Conservation (phyloP, 2,329 filamentous ascomycete genomes). For the Alternaria sp. region DNA sequence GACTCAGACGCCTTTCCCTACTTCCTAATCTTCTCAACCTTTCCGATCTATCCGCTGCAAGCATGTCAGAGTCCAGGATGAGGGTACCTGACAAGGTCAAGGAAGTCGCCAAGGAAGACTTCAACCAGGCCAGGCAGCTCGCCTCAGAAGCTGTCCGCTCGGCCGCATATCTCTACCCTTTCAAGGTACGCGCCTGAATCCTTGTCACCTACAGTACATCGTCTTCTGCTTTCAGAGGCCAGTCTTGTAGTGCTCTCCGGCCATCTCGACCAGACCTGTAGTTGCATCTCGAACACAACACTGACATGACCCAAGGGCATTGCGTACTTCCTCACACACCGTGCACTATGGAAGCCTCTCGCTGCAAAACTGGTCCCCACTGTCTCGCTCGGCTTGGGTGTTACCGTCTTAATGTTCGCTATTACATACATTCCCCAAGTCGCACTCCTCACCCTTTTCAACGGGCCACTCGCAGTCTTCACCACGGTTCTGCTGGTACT, state of each 20-base stretch:
- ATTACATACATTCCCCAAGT: conserved; percentile 87
- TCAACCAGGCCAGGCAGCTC: conserved; percentile 67
- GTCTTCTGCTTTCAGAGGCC: background rate
- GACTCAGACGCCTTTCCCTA: conserved; percentile 7
- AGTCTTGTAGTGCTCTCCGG: background rate
- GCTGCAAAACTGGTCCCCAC: conserved; percentile 65
- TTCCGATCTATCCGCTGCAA: conserved; percentile 11
- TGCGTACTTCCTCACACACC: conserved; percentile 64
- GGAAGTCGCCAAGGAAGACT: conserved; percentile 70
- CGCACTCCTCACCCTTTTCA: conserved; percentile 81
- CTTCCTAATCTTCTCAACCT: background rate
- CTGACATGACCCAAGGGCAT: conserved; percentile 58
- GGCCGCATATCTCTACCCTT: conserved; percentile 82
- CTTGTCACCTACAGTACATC: background rate
- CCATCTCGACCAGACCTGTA: background rate
- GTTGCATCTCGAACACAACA: background rate
- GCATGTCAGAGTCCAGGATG: conserved; percentile 19
- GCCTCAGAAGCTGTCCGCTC: conserved; percentile 75
- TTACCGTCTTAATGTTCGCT: conserved; percentile 82
- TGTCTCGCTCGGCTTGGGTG: conserved; percentile 71
- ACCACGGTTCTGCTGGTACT: conserved; percentile 71
- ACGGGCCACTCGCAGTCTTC: conserved; percentile 79
- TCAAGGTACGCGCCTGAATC: conserved; percentile 61
- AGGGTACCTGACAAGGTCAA: conserved; percentile 59
- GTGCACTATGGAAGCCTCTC: conserved; percentile 65